Conservation (phyloP, 2,329 filamentous ascomycete species). For the Aureobasidium vineae region DNA sequence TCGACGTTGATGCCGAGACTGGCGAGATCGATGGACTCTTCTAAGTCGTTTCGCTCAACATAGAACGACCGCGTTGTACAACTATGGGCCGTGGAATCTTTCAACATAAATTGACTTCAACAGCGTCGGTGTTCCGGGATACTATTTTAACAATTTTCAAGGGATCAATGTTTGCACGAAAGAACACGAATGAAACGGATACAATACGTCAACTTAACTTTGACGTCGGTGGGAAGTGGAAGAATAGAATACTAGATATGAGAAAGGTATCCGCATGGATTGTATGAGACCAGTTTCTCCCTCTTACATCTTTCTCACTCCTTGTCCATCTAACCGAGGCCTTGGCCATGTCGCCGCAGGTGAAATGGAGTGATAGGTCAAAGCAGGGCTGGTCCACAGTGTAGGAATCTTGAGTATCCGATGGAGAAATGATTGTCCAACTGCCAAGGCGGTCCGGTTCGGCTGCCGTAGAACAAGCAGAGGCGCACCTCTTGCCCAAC, state of each 20-base stretch:
- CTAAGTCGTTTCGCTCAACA: conserved; percentile 49
- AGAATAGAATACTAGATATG: neutral
- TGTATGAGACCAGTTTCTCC: neutral
- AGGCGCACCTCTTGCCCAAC: neutral
- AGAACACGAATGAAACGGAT: conserved; percentile 12
- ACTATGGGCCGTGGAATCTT: conserved; percentile 6
- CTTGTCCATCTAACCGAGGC: neutral
- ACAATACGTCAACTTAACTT: conserved; percentile 24
- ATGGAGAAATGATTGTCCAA: neutral
- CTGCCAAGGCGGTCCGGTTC: neutral
- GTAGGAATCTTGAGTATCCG: neutral
- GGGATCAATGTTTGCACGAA: conserved; percentile 19
- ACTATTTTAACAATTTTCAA: conserved; percentile 13
- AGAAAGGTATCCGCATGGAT: neutral
- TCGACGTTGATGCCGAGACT: conserved; percentile 63
- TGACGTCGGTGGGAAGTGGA: conserved; percentile 10
- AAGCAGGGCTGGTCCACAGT: too few species aligned
- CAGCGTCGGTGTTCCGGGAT: conserved; percentile 27
- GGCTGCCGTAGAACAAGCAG: neutral
- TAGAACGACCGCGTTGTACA: conserved; percentile 1
- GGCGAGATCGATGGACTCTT: conserved; percentile 70
- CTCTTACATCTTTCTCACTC: neutral
- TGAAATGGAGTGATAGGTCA: too few species aligned
- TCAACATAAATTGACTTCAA: conserved; percentile 27
- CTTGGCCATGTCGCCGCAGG: too few species aligned